A percentile compares a stretch with the other conserved stretches of the same genome.
phyloP scores from a whole-genome alignment of 2,329 filamentous ascomycete genomes.

The Colletotrichum abscissum region DNA sequence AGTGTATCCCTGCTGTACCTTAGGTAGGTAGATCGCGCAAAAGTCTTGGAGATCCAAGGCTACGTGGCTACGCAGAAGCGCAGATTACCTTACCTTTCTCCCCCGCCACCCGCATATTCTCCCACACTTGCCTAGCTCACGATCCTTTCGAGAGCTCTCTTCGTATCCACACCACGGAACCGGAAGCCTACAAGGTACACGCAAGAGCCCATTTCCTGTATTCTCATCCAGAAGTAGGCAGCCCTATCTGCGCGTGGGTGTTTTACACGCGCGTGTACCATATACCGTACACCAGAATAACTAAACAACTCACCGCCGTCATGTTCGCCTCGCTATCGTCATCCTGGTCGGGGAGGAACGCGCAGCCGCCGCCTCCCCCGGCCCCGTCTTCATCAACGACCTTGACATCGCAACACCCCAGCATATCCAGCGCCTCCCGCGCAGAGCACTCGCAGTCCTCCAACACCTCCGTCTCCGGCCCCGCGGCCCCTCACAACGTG shows the following conservation, averaged over 20 bases:
- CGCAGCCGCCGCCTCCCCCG: conserved; percentile 12
- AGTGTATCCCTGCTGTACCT: background rate
- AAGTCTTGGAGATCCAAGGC: background rate
- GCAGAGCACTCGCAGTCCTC: conserved; percentile 24
- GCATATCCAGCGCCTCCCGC: conserved; percentile 33
- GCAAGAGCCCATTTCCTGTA: background rate
- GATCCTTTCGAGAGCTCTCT: background rate
- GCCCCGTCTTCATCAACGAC: conserved; percentile 15
- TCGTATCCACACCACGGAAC: background rate
- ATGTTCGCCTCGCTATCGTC: conserved; percentile 31
- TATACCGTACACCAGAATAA: background rate
- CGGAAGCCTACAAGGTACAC: background rate
- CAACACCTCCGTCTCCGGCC: conserved; percentile 30
- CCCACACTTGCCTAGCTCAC: background rate
- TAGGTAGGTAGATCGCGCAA: background rate
- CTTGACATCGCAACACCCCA: conserved; percentile 20
- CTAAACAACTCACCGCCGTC: background rate
- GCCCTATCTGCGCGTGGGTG: no score
- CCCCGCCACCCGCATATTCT: background rate
- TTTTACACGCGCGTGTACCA: background rate
- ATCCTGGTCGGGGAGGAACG: conserved; percentile 14
- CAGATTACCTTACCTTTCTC: no score
- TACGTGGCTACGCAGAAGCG: no score
- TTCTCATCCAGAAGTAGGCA: background rate
- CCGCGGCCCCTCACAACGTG: conserved; percentile 15